Evolutionary conservation across 495 filamentous ascomycete genomes (phyloP), one percentile per base, ranked within the genome.

Genomic region (Aspergillus asperescens): DNA sequence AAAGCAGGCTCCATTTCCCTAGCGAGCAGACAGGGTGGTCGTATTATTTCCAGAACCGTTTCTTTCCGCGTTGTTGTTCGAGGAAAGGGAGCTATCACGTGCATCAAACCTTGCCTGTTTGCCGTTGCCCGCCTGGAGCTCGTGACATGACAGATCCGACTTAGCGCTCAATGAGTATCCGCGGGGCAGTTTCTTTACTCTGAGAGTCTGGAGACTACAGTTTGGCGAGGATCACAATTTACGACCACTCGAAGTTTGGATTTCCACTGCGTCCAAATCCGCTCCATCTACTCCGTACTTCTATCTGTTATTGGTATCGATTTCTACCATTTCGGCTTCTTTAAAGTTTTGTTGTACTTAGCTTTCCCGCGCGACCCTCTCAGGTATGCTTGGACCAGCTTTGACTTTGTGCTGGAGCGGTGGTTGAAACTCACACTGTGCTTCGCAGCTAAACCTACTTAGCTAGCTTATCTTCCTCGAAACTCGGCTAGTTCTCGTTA

Each of bases 341-440:
- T n/a, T n/a, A n/a, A n/a, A n/a, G n/a, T n/a, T n/a, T n/a, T n/a
- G n/a, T n/a, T n/a, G n/a, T n/a, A n/a, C n/a, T n/a, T n/a, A n/a
- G n/a, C n/a, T n/a, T n/a, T n/a, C n/a, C n/a, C n/a, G n/a, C n/a
- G n/a, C n/a, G n/a, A n/a, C n/a, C n/a, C n/a, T n/a, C n/a, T n/a
- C 10, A 42, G 39, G 39, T 42, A 24, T 3, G 39, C 39, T 25
- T 42, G 3, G n/a, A n/a, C n/a, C 37, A 9, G 39, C 12, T 22
- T 42, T 25, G 39, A 42, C 15, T 22, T 4, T 25, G n/a, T 40
- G n/a, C 9, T 27, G 13, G 20, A 42, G 39, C 19, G 25, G 23
- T 18, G 22, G n/a, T 35, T 47, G 28, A 32, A 29, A 32, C 44
- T 47, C 39, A n/a, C n/a, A n/a, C n/a, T n/a, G n/a, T n/a, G n/a